Evolutionary conservation across 192 early-diverging fungal species (phyloP), one percentile per base, ranked within the genome.

Genomic region (Thamnidium elegans): DNA sequence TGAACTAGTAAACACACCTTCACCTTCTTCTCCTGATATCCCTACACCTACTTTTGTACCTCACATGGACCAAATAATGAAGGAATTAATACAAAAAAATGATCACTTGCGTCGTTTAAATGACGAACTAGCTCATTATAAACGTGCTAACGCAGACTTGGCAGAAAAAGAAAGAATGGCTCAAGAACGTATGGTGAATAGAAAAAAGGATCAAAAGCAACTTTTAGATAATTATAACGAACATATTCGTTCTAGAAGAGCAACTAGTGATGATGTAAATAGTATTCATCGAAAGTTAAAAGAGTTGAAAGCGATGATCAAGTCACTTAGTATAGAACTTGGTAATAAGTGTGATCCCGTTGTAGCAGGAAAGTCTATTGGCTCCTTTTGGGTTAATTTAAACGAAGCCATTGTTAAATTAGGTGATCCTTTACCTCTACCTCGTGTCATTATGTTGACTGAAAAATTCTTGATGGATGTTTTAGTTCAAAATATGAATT

Each of bases 391-490:
- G 71, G 21, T 73, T 17, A 73, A 73, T n/a, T 43, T 73, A 23
- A 46, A 68, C 17, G 46, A 52, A n/a, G 17, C 54, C 47, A 68
- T 78, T 71, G 55, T 67, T 61, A 53, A 71, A 66, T 17, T 71
- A 52, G 71, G 78, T 50, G 58, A 70, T 62, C 68, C 76, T 59
- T 58, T 74, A 43, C 53, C 77, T 51, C 3, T 67, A 20, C 56
- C 77, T 59, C 72, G 72, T 10, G 63, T 81, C 23, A 68, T 70
- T 50, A 82, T 82, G 75, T 67, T 79, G 48, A 62, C 78, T 21
- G 75, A 82, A 64, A 82, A 82, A 46, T 82, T 72, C 26, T 74
- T 82, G 52, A 79, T 82, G 78, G 80, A 82, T 56, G 70, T 69
- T 9, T 48, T 82, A 36, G 61, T 82, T 3, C 68, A 79, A 31